Evolutionary conservation across 1,284 basidiomycete genomes (phyloP), one percentile per base, ranked within the genome.

Genomic region (Boletus sp.): DNA sequence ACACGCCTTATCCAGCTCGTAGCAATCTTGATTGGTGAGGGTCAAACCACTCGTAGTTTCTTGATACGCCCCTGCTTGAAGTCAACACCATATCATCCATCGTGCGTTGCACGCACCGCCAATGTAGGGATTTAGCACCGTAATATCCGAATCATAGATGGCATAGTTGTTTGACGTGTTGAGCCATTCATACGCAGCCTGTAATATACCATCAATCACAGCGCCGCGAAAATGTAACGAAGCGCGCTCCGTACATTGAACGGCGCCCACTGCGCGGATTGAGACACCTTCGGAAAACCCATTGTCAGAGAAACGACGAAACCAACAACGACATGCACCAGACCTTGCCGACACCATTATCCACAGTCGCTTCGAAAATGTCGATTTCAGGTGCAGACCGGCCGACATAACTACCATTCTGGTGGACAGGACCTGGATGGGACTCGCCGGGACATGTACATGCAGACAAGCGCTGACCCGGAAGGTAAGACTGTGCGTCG

Each of bases 381-480:
- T 72, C 70, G 18, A 96, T 94, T 74, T 96, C 93, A 7, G 93
- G 94, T 0, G 92, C 91, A 0, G 86, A 80, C 35, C 94, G 83
- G 12, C 90, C 91, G 2, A 86, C 83, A 61, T 78, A 84, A 24
- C 65, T 73, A 18, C 92, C 92, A 63, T 86, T 81, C 1, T 73
- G 54, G 39, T 78, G 77, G 43, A 80, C 73, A 15, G 93, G 93
- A 1, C 93, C 93, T 0, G 93, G 94, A 70, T 96, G 94, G 1
- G 88, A 88, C 60, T 91, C 86, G 24, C 84, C 84, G 0, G 86
- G 75, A 67, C 93, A 96, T 1, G 92, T 94, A 67, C 93, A 95
- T 0, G 79, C 76, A 61, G 89, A 92, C 2, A 96, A 77, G 31
- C 90, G 82, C 72, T 96, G 94, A 9, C 93, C 94, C 1, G 86